phyloP scores from a whole-genome alignment of 116 monocot species.

The Zostera marina region DNA sequence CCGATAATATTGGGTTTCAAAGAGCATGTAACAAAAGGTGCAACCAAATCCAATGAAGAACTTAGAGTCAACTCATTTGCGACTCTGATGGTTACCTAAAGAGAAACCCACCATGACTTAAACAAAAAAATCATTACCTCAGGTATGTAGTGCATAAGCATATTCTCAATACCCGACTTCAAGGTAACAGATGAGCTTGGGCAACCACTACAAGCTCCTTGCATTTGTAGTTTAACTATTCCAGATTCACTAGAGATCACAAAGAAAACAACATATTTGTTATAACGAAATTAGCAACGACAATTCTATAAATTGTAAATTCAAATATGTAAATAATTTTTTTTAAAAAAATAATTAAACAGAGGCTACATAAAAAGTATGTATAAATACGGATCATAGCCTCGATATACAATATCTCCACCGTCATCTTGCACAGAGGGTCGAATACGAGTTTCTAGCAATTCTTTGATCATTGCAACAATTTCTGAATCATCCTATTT shows the following conservation, averaged over 20 bases:
- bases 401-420: conserved; percentile 83
- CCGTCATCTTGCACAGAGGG: conserved; percentile 98
- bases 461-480: conserved; percentile 97
- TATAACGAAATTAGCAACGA: not conserved
- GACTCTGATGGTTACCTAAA: not conserved
- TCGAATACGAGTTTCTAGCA: conserved; percentile 79
- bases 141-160: conserved; percentile 96
- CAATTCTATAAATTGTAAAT: no score
- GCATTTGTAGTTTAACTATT: conserved; percentile 82
- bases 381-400: conserved; percentile 54
- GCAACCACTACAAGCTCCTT: conserved; percentile 96
- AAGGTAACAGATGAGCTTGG: conserved; percentile 96
- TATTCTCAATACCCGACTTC: conserved; percentile 97
- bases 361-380: not conserved
- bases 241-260: conserved; percentile 49
- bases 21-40: no score
- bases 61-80: not conserved
- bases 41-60: not conserved
- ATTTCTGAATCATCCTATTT: conserved; percentile 86
- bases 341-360: not conserved
- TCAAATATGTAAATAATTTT: no score
- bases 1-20: no score
- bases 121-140: conserved; percentile 31
- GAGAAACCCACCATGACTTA: not conserved
- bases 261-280: not conserved